Evolutionary conservation across 2,329 filamentous ascomycete species (phyloP).

Genomic region (Pseudogymnoascus sp.): DNA sequence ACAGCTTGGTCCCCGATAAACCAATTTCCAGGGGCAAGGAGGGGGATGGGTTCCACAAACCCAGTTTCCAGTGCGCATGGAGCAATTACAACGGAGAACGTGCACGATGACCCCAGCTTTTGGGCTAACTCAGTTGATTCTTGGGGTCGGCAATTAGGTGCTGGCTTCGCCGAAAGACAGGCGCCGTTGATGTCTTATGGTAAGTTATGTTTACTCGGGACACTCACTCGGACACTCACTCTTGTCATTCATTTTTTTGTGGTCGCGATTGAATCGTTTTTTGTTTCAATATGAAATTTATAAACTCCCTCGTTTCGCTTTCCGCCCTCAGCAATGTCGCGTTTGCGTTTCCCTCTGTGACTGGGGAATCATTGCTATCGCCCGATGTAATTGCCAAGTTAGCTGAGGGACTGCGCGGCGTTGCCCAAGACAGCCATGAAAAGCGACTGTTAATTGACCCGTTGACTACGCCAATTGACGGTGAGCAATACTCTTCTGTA

Average conservation of each 20-base stretch:
- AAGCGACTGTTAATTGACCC: constrained; percentile 13
- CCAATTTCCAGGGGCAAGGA: neutral
- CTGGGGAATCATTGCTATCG: neutral
- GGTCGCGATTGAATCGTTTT: constrained; percentile 2
- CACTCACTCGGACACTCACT: neutral
- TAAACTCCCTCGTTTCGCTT: constrained; percentile 1
- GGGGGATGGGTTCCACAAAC: neutral
- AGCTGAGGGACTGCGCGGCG: neutral
- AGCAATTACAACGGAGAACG: neutral
- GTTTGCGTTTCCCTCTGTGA: neutral
- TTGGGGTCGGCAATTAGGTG: neutral
- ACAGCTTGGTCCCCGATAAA: neutral
- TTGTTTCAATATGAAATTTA: constrained; percentile 2
- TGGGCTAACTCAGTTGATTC: neutral
- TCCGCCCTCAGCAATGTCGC: neutral
- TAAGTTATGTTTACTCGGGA: neutral
- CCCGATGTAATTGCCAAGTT: neutral
- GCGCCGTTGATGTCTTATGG: neutral
- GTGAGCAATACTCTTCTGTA: constrained; percentile 2
- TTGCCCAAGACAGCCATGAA: constrained; percentile 5
- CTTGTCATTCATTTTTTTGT: neutral
- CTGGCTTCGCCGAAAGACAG: neutral
- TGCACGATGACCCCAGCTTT: neutral
- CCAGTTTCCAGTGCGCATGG: neutral
- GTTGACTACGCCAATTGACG: constrained; percentile 13